Evolutionary conservation across 495 filamentous ascomycete genomes (phyloP), one percentile per base, ranked within the genome.

Genomic region (Umbilicaria muhlenbergii): DNA sequence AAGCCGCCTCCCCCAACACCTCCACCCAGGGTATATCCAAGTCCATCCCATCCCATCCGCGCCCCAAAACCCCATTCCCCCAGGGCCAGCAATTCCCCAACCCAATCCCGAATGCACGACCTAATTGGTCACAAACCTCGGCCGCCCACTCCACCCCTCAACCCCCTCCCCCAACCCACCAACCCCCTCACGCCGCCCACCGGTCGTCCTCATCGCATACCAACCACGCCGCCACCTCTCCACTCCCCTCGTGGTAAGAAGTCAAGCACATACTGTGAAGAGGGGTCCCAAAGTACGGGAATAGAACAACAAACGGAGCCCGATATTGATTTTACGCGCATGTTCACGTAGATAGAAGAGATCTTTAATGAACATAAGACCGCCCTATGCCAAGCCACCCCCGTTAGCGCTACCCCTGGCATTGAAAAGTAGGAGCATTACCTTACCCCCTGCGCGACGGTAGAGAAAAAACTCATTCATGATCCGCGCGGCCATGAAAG

Each of bases 281-380:
- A 50, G 39, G 12, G 51, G 48, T 13, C 48, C 51, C n/a, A 53
- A 28, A 28, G 21, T 53, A 53, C 1, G 51, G 51, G 3, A 38
- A 43, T 5, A 53, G 31, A 5, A 51, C 39, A 14, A 53, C 36
- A 28, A 44, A 39, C 11, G 34, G 16, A 3, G 32, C 18, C 44
- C 49, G 33, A 51, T 43, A 14, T 47, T 47, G 49, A 51, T 53
- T 34, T 53, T 53, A 21, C 19, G 32, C 51, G 51, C 12, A 19
- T 45, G 18, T 39, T 39, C 12, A 38, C 71, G 24, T 28, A 28
- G 24, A 10, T 28, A 80, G 59, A 78, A 80, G 39, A 77, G 63
- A 57, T 80, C 77, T 50, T 78, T 74, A 50, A 80, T 70, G 52
- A 70, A 76, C 62, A 77, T 76, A 15, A 80, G 59, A 2, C 73